Base-by-base conservation (phyloP, 1,284 basidiomycete genomes). In the Rhodotorula sp. region DNA sequence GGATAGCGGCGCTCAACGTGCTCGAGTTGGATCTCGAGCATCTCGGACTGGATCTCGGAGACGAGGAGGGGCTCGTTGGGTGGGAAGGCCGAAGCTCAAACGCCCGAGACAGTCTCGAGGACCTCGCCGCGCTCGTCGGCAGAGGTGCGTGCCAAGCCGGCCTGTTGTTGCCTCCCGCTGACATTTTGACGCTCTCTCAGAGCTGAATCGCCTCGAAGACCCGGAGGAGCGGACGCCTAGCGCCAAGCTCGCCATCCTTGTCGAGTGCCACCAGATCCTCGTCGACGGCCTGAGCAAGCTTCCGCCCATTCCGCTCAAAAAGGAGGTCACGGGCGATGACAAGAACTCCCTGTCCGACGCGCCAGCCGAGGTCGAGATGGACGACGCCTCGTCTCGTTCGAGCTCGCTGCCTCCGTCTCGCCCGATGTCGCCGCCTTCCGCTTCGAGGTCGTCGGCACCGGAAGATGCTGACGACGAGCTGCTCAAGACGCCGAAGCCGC, bases 1-100 rank as follows among this genome's bases (percentile, higher is more conserved):
- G 93, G 7, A 89, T 97, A 30, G 91, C 91, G 17, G 94, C 92
- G 0, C 83, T 98, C 54, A 94, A 94, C 76, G 86, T 93, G 83
- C 83, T 96, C 0, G 94, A 96, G 77, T 82, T 98, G 1, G 85
- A 87, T 2, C 82, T 97, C 27, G 88, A 89, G 52, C 92, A 96
- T 80, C 85, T 98, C 1, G 94, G 94, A 9, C 85, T 97, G 8
- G 81, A 82, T n/a, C 81, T 83, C 81, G 90, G 78, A 81, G 88
- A 78, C 1, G 77, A 61, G 75, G 44, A 60, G 24, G 66, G 60
- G 27, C 66, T 64, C 1, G 30, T 49, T 72, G 74, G 70, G 17
- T 70, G 73, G n/a, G 78, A 78, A 36, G 63, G 77, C 24, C 80
- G 83, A 19, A 76, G 81, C n/a, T 80, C 81, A 0, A 81, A 83